phyloP scores from a whole-genome alignment of 306 rosid genomes.

The Styphnolobium japonicum region DNA sequence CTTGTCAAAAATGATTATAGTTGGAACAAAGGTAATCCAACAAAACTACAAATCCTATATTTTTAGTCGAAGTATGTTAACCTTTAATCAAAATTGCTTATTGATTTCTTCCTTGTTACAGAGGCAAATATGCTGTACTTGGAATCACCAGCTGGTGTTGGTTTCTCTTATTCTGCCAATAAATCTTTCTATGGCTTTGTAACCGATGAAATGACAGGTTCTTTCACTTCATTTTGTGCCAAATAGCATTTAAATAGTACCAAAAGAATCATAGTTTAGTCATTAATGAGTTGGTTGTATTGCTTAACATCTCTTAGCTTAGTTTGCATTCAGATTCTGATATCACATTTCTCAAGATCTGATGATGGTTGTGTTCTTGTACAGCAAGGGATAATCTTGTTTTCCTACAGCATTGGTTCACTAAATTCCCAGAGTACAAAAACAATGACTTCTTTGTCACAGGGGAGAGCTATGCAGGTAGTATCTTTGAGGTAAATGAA shows the following conservation, averaged over 20 bases:
- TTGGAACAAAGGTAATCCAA: conserved; percentile 64
- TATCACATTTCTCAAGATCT: not conserved
- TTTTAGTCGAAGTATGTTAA: not conserved
- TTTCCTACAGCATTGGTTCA: conserved; percentile 59
- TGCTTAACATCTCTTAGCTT: not conserved
- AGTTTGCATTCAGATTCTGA: not conserved
- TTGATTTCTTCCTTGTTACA: not conserved
- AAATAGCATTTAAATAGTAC: not conserved
- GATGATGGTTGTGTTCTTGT: not conserved
- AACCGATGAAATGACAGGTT: conserved; percentile 44
- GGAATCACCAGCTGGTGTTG: conserved; percentile 62
- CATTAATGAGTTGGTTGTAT: not conserved
- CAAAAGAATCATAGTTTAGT: not conserved
- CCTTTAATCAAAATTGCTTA: not conserved
- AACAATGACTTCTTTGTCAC: conserved; percentile 57
- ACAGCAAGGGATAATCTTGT: conserved; percentile 66
- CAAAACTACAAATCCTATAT: not conserved
- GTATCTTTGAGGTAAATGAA: not conserved
- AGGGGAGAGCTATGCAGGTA: conserved; percentile 84
- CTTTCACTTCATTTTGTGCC: not conserved
- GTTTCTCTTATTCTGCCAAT: conserved; percentile 53
- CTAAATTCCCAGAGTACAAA: conserved; percentile 50
- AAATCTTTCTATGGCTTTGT: conserved; percentile 30
- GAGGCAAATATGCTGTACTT: conserved; percentile 51
- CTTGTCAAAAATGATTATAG: conserved; percentile 54